These are phyloP conservation scores for Blastobotrys serpentis DNA, from an alignment of 1,139 yeast genomes.

Conservation along the genomic window DNA sequence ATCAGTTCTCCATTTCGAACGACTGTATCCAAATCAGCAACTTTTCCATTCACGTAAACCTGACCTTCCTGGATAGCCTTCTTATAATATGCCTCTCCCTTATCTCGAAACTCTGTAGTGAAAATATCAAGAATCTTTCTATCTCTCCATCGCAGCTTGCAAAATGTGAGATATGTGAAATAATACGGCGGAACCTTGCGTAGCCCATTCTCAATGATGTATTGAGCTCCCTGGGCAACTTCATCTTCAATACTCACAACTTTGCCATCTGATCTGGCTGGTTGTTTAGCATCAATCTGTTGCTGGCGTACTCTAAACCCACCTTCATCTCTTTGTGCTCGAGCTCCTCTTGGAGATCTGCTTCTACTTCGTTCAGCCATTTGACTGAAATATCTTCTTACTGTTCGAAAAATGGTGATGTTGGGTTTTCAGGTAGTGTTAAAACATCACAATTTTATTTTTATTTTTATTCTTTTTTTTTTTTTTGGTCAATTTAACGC, in stretches of 20 bases:
- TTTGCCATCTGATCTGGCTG: slow-evolving; percentile 17
- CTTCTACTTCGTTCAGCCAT: slow-evolving; percentile 4
- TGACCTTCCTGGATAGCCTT: slow-evolving; percentile 67
- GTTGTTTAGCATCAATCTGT: slow-evolving; percentile 25
- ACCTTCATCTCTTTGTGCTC: slow-evolving; percentile 25
- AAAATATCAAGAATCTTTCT: slow-evolving; percentile 76
- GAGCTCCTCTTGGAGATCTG: slow-evolving; percentile 1
- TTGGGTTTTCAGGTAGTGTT: neutral
- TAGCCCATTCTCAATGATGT: slow-evolving; percentile 43
- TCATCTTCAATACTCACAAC: slow-evolving; percentile 35
- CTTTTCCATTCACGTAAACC: slow-evolving; percentile 66
- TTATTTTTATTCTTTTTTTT: no score
- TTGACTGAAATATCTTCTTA: neutral
- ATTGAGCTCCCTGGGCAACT: slow-evolving; percentile 39
- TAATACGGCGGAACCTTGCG: slow-evolving; percentile 81
- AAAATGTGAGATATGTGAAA: slow-evolving; percentile 85
- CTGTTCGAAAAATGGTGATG: neutral
- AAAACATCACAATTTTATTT: neutral
- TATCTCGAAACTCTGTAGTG: slow-evolving; percentile 78
- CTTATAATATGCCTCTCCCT: slow-evolving; percentile 64
- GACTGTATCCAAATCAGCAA: slow-evolving; percentile 63
- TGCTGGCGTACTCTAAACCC: slow-evolving; percentile 33
- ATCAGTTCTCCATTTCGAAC: slow-evolving; percentile 84
- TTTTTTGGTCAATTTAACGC: no score
- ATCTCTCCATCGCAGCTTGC: slow-evolving; percentile 90